phyloP scores from a whole-genome alignment of 2,329 filamentous ascomycete genomes.

The Alternaria consortialis region DNA sequence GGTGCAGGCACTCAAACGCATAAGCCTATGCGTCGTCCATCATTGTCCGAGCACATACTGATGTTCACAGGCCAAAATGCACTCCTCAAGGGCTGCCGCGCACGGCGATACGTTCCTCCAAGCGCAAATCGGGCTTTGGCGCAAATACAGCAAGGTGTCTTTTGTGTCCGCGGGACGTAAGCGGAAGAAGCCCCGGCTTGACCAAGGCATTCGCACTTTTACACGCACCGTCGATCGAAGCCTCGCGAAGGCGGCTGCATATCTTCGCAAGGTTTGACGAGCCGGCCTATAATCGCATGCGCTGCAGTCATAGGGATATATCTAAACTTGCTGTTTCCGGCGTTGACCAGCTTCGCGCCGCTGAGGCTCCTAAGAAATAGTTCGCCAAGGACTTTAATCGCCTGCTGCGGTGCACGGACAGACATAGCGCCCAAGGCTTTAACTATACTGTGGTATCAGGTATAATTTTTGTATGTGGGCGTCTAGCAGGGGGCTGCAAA shows the following conservation, averaged over 20 bases:
- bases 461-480: too few relatives aligned
- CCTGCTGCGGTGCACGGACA: too few relatives aligned
- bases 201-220: neutral
- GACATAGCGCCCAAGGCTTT: too few relatives aligned
- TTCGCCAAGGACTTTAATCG: neutral
- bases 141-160: neutral
- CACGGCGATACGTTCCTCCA: conserved; percentile 16
- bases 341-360: neutral
- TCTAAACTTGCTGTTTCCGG: neutral
- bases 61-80: neutral
- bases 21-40: too few relatives aligned
- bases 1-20: too few relatives aligned
- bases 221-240: neutral
- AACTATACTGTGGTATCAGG: too few relatives aligned
- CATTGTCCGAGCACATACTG: too few relatives aligned
- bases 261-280: neutral
- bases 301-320: neutral
- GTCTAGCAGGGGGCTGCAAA: too few relatives aligned
- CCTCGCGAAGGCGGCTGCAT: neutral
- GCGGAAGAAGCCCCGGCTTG: neutral
- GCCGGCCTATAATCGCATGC: too few relatives aligned
- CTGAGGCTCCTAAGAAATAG: neutral
- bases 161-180: neutral
- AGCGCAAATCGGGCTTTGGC: conserved; percentile 19
- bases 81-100: neutral